These are phyloP conservation scores for Deinandra increscens DNA, from an alignment of 129 eudicot genomes.

Conservation along the genomic window DNA sequence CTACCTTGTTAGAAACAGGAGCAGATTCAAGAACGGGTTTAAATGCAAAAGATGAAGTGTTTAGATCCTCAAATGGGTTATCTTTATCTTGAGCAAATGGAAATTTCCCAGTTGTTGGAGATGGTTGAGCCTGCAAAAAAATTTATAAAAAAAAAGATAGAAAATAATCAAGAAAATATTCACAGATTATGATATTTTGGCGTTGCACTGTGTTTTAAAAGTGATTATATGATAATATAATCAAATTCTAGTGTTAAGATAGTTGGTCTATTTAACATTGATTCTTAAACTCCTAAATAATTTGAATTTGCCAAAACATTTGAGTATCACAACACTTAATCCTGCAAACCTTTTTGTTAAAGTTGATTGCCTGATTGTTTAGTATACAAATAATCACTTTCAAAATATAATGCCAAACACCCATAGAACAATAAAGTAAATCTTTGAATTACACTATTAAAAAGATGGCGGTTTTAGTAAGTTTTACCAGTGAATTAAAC, in stretches of 20 bases:
- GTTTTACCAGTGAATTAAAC: constrained; percentile 57
- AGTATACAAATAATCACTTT: background rate
- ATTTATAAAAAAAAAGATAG: background rate
- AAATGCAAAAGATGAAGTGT: constrained; percentile 48
- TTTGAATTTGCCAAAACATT: background rate
- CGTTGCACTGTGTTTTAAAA: background rate
- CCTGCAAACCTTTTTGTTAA: background rate
- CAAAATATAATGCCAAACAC: background rate
- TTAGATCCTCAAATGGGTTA: constrained; percentile 32
- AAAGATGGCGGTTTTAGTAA: background rate
- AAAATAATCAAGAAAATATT: background rate
- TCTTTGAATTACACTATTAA: background rate
- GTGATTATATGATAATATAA: background rate
- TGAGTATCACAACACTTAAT: background rate
- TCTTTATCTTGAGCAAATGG: constrained; percentile 47
- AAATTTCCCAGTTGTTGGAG: constrained; percentile 74
- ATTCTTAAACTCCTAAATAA: background rate
- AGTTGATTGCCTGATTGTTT: background rate
- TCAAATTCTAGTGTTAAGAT: background rate
- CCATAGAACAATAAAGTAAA: background rate
- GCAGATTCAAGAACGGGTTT: constrained; percentile 46
- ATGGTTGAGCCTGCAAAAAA: constrained; percentile 54
- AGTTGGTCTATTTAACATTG: too few relatives aligned
- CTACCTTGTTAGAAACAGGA: constrained; percentile 21
- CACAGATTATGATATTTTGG: background rate